Percentiles rank a stretch among this genome's conserved stretches.
Conservation (phyloP, 2,329 filamentous ascomycete species). For the Cercospora canescens region DNA sequence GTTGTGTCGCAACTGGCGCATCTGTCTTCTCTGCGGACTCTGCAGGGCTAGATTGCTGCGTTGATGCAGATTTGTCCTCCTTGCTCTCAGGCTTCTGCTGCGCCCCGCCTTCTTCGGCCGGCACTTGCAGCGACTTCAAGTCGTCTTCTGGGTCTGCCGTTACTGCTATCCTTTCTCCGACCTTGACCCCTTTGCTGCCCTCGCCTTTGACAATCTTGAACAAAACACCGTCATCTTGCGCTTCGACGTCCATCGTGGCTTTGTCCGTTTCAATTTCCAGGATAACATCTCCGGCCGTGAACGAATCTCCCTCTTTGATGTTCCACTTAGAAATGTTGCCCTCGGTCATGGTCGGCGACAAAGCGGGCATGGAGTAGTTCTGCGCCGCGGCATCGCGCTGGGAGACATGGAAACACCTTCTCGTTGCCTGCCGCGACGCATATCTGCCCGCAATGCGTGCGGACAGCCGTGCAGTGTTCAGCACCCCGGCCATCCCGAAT, state of each 20-base stretch:
- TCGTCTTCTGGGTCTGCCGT: conserved; percentile 82
- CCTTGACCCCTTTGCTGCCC: conserved; percentile 73
- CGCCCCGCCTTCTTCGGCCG: conserved; percentile 58
- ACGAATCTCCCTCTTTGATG: conserved; percentile 83
- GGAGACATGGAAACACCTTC: conserved; percentile 32
- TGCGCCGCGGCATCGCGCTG: conserved; percentile 63
- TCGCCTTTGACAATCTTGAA: conserved; percentile 77
- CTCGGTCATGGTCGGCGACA: conserved; percentile 92
- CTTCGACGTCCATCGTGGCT: conserved; percentile 92
- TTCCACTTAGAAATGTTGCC: conserved; percentile 85
- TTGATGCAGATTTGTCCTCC: conserved; percentile 11
- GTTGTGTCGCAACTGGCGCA: conserved; percentile 15
- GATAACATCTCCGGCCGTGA: conserved; percentile 79
- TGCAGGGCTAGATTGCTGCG: conserved; percentile 16
- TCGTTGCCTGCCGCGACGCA: conserved; percentile 25
- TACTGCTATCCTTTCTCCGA: conserved; percentile 79
- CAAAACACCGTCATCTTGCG: conserved; percentile 83
- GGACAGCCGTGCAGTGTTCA: conserved; percentile 30
- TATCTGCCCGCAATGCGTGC: conserved; percentile 32
- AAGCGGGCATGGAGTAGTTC: conserved; percentile 87
- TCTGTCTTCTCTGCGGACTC: conserved; percentile 12
- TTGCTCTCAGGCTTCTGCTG: conserved; percentile 17
- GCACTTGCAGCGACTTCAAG: conserved; percentile 70
- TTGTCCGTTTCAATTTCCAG: conserved; percentile 94
- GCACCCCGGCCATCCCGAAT: conserved; percentile 33